phyloP scores from a whole-genome alignment of 73 alveolate genomes.

The Durusdinium trenchii region DNA sequence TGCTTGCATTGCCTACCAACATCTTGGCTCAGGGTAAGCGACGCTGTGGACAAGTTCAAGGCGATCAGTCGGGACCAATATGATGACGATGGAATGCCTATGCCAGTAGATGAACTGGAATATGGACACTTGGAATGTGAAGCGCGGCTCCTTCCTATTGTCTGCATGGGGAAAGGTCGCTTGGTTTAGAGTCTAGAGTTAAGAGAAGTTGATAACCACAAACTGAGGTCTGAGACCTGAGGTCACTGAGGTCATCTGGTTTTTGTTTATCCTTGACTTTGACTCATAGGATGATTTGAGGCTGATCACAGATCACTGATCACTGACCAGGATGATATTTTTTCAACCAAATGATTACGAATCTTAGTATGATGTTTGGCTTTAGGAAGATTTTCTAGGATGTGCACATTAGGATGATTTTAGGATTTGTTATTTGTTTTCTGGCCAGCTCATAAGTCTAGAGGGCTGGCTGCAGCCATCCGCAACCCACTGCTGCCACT shows the following conservation, averaged over 20 bases:
- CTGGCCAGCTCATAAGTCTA: neutral
- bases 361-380: neutral
- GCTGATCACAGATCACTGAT: neutral
- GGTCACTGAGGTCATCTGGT: no score
- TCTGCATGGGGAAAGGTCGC: constrained; percentile 11
- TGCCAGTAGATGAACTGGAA: neutral
- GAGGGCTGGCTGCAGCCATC: neutral
- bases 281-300: neutral
- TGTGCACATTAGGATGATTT: neutral
- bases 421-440: neutral
- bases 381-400: neutral
- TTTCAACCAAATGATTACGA: neutral
- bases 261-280: neutral
- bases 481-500: no score
- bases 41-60: neutral
- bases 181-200: neutral
- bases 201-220: neutral
- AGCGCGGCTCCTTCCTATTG: neutral
- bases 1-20: no score
- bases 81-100: neutral
- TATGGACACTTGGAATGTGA: neutral
- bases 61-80: no score
- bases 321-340: neutral
- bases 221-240: no score
- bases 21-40: neutral